Evolutionary conservation across 768 basidiomycete genomes (phyloP), one percentile per base, ranked within the genome.

Genomic region (Favolaschia claudopus): DNA sequence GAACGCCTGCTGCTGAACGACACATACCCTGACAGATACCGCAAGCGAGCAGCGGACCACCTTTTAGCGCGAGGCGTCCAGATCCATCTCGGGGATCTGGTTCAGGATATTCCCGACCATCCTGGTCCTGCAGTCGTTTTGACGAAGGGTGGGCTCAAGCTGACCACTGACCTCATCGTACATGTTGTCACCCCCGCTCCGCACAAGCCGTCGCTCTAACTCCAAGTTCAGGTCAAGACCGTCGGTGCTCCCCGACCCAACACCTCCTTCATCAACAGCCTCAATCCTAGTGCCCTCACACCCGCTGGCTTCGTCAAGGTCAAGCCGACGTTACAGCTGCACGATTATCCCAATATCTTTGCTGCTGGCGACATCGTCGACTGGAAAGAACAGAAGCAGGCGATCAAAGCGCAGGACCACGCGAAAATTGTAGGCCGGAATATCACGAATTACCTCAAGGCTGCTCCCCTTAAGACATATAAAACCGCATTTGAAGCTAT

Each of bases 321-420:
- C 13, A 67, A 71, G 24, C 78, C 85, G 4, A 88, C 86, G 1
- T 76, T 91, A 36, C 87, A 89, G 64, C 70, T 91, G 3, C 65
- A 62, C 7, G 72, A 70, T 0, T 72, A 87, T 68, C 74, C 83
- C 0, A 77, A 78, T 56, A 82, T 91, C 14, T 90, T 87, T 55
- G 91, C 89, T 0, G 77, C 73, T 3, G 89, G 89, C 2, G 89
- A 92, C 65, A 78, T 87, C 56, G 81, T 86, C 58, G 85, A 87
- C 34, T 85, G 82, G 77, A 54, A 72, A 1, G 89, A 89, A 69
- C 84, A 89, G 70, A 89, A 89, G 64, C 87, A 79, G 45, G 69
- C 72, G 5, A 69, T 58, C 15, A 89, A 90, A 68, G 75, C 74
- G 1, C 22, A 43, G 2, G 65, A 64, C 6, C 89, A 91, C 59